Base-by-base conservation (phyloP, 2,329 filamentous ascomycete genomes). In the Botryotinia convoluta region DNA sequence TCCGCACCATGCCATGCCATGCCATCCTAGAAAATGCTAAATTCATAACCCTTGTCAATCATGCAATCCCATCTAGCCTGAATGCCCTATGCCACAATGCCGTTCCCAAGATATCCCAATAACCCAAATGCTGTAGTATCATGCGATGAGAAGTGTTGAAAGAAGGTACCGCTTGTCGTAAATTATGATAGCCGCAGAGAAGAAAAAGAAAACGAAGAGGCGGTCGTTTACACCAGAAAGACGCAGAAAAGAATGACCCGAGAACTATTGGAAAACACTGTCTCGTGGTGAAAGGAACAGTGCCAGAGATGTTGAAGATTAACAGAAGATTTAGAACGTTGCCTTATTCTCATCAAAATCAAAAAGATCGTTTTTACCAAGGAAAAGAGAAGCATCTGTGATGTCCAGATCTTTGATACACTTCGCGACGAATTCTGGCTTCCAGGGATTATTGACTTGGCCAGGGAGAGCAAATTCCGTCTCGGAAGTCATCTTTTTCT, bases 211-310 rank as follows among this genome's bases (percentile, higher is more conserved):
- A 45, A 3, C 9, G 5, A 32, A 8, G 8, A 54, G 2, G 26
- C 29, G 12, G 12, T 54, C 12, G 12, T 8, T 2, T 29, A 18
- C 6, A 29, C 51, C 10, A 54, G 26, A 29, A 48, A 48, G 2
- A 10, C 9, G 4, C 20, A 48, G 45, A 26, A 57, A 2, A 16
- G 26, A n/a, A n/a, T n/a, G n/a, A 54, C n/a, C 1, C 0, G 6
- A 29, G 14, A 18, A 4, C 1, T 8, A 29, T 29, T 29, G 14
- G 14, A 3, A n/a, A 5, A 29, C 3, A 57, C 14, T 57, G 3
- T 29, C 6, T 3, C 14, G 0, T 18, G n/a, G n/a, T 0, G 51
- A 57, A 57, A 16, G 5, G 6, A 29, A 29, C 7, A 29, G 51
- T 9, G 51, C 16, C 6, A 3, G 9, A 35, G 29, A 18, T 48